Evolutionary conservation across 2,329 filamentous ascomycete genomes (phyloP).

Genomic region (Botrytis aclada): DNA sequence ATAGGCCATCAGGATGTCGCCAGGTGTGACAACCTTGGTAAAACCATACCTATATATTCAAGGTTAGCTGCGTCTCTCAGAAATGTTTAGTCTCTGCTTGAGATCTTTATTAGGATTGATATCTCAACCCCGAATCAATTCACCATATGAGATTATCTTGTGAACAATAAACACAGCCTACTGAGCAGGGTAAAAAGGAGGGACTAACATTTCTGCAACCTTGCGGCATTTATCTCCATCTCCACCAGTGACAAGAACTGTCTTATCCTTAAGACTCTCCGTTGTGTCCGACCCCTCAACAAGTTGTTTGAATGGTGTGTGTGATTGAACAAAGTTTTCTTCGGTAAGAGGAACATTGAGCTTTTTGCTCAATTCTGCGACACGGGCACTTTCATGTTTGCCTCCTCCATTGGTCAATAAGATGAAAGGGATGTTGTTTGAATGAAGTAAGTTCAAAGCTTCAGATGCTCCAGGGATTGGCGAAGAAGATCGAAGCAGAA

Average conservation of each 20-base stretch:
- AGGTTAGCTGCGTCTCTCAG: constrained; percentile 16
- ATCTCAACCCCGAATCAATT: not conserved
- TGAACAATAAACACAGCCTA: not conserved
- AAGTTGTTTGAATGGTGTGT: constrained; percentile 81
- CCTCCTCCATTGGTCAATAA: constrained; percentile 95
- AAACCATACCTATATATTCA: constrained; percentile 61
- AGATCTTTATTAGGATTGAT: not conserved
- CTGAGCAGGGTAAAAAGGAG: constrained; percentile 31
- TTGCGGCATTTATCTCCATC: constrained; percentile 39
- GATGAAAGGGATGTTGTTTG: constrained; percentile 81
- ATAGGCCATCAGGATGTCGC: constrained; percentile 72
- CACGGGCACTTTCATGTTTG: constrained; percentile 71
- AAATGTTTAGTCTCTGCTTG: not conserved
- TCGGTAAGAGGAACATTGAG: constrained; percentile 63
- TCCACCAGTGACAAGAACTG: constrained; percentile 70
- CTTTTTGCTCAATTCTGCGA: constrained; percentile 64
- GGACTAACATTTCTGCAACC: constrained; percentile 60
- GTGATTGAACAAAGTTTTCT: constrained; percentile 79
- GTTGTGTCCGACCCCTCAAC: constrained; percentile 55
- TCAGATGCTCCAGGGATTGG: constrained; percentile 75
- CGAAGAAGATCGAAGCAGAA: constrained; percentile 79
- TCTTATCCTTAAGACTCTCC: constrained; percentile 56
- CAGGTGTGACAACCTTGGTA: constrained; percentile 77
- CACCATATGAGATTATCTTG: not conserved
- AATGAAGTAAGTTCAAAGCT: constrained; percentile 69